These are phyloP conservation scores for Prunus padus DNA, from an alignment of 306 rosid genomes.

Conservation along the genomic window DNA sequence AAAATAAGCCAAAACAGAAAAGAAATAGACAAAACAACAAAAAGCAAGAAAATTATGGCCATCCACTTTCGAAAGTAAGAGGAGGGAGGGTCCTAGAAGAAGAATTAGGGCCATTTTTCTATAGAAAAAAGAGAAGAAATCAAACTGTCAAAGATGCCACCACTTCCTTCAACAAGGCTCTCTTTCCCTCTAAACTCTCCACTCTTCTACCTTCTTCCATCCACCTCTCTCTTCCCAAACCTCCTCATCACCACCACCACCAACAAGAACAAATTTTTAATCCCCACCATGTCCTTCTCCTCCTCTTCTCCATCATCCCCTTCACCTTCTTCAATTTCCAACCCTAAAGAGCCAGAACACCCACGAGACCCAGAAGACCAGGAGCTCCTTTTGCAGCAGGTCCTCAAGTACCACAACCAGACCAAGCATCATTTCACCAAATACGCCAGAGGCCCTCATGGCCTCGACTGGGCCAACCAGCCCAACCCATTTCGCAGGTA, in stretches of 20 bases:
- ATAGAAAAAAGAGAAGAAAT: too few species aligned
- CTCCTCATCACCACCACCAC: background rate
- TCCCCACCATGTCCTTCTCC: conserved; percentile 46
- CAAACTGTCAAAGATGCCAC: conserved; percentile 35
- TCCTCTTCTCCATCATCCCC: conserved; percentile 35
- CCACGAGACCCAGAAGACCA: conserved; percentile 31
- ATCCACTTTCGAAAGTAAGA: background rate
- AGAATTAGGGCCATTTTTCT: background rate
- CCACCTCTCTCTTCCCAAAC: conserved; percentile 25
- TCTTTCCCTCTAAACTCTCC: conserved; percentile 23
- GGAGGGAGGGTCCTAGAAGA: background rate
- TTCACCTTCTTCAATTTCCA: conserved; percentile 25
- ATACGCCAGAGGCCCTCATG: conserved; percentile 80
- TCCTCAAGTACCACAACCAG: conserved; percentile 67
- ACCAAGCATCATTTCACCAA: conserved; percentile 73
- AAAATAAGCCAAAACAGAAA: too few species aligned
- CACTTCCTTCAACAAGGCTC: conserved; percentile 32
- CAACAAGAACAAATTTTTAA: conserved; percentile 4
- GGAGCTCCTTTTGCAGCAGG: conserved; percentile 40
- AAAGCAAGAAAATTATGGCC: too few species aligned
- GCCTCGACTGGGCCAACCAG: conserved; percentile 97
- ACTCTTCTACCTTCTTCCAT: conserved; percentile 39
- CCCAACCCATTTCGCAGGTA: conserved; percentile 95
- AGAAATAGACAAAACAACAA: too few species aligned
- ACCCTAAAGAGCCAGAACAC: conserved; percentile 18